Evolutionary conservation across 192 early-diverging fungal species (phyloP).

Genomic region (Rhizophagus sp.): DNA sequence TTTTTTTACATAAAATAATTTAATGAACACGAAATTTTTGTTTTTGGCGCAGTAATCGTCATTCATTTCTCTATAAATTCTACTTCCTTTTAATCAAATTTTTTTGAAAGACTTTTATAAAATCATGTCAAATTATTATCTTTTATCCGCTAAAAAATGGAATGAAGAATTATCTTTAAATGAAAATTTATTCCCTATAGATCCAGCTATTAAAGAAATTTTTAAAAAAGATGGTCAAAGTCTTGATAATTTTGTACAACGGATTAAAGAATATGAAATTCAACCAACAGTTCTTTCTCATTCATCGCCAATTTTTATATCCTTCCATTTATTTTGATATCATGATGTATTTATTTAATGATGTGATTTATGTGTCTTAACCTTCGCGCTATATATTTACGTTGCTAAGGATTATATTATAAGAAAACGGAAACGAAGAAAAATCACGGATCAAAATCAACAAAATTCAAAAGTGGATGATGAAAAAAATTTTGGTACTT

Average conservation of each 20-base stretch:
- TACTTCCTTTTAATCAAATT: background rate
- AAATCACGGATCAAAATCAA: background rate
- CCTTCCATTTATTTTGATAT: background rate
- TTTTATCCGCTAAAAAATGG: background rate
- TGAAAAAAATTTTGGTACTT: background rate
- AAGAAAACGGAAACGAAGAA: background rate
- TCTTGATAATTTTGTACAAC: background rate
- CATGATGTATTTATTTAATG: background rate
- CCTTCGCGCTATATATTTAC: background rate
- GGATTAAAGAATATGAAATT: background rate
- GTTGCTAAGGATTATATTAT: background rate
- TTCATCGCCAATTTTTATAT: background rate
- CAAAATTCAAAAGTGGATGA: background rate
- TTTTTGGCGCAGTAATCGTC: background rate
- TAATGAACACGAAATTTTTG: background rate
- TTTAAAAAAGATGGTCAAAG: background rate
- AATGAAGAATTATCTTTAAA: background rate
- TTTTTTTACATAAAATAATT: no score
- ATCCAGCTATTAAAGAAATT: background rate
- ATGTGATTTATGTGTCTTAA: background rate
- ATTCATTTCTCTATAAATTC: background rate
- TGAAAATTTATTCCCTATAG: background rate
- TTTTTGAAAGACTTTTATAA: background rate
- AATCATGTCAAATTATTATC: background rate
- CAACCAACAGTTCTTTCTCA: background rate